phyloP scores from a whole-genome alignment of 257 asterid genomes.

The Nicotiana tabacum region DNA sequence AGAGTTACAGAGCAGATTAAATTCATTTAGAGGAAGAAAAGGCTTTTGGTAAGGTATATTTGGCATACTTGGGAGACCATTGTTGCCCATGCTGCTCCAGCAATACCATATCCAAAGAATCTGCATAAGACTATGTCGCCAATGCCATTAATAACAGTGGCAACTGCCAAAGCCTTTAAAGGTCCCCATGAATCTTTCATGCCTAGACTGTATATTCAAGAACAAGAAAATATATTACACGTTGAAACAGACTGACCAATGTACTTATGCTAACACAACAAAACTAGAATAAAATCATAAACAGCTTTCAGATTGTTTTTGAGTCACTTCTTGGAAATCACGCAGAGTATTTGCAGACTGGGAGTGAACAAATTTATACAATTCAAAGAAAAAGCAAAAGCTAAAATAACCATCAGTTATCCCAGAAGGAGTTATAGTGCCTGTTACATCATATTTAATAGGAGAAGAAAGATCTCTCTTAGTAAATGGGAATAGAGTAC shows the following conservation, averaged over 20 bases:
- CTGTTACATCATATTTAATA: no score
- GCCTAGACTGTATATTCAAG: conserved; percentile 61
- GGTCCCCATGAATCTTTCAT: conserved; percentile 99
- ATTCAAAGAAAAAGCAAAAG: background rate
- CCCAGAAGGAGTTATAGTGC: background rate
- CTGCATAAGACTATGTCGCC: conserved; percentile 88
- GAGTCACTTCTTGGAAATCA: no score
- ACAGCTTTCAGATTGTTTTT: background rate
- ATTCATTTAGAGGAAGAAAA: conserved; percentile 6
- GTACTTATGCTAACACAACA: background rate
- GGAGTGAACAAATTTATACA: background rate
- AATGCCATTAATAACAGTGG: conserved; percentile 71
- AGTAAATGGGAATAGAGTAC: no score
- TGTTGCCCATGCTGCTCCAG: conserved; percentile 99
- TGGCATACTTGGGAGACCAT: conserved; percentile 81
- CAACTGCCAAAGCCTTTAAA: conserved; percentile 83
- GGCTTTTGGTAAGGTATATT: background rate
- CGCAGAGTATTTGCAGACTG: no score
- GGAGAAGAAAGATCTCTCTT: background rate
- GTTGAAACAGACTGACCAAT: background rate
- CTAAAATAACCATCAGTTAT: background rate
- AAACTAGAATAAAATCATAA: background rate
- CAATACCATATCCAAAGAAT: conserved; percentile 81
- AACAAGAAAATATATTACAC: background rate
- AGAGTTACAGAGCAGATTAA: conserved; percentile 8